Evolutionary conservation across 306 rosid genomes (phyloP).

Genomic region (Malus orientalis): DNA sequence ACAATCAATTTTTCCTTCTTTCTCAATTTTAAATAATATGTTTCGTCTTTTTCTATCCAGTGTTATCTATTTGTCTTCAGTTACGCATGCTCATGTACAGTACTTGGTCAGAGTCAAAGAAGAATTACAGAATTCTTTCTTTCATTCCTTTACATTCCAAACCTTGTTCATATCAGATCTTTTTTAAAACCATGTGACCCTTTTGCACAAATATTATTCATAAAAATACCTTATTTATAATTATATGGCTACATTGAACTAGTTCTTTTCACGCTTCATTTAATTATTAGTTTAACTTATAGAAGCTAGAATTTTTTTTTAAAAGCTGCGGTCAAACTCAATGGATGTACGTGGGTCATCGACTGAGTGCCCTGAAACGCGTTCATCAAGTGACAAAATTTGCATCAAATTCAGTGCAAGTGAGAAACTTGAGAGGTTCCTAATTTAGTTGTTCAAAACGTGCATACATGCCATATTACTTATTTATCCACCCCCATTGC

Average conservation of each 20-base stretch:
- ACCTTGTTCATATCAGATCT: background rate
- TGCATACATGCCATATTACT: conserved; percentile 13
- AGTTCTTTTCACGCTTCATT: background rate
- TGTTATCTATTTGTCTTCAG: conserved; percentile 27
- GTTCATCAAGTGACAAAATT: conserved; percentile 44
- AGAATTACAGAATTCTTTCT: conserved; percentile 42
- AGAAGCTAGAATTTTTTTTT: background rate
- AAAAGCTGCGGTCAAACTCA: conserved; percentile 5
- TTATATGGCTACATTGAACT: background rate
- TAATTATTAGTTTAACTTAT: background rate
- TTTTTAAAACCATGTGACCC: background rate
- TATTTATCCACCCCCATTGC: conserved; percentile 10
- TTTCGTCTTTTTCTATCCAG: background rate
- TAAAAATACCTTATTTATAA: too few relatives aligned
- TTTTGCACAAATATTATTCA: background rate
- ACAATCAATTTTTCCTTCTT: conserved; percentile 6
- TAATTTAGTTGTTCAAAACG: conserved; percentile 15
- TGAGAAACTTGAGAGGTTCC: conserved; percentile 37
- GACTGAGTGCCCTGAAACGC: conserved; percentile 33
- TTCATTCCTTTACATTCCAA: conserved; percentile 33
- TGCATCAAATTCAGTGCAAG: conserved; percentile 72
- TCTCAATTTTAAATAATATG: conserved; percentile 1
- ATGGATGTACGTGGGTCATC: conserved; percentile 12
- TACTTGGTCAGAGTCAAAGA: conserved; percentile 58
- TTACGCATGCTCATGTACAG: conserved; percentile 13